Evolutionary conservation across 768 basidiomycete genomes (phyloP), one percentile per base, ranked within the genome.

Genomic region (Guyanaporus albipodus): DNA sequence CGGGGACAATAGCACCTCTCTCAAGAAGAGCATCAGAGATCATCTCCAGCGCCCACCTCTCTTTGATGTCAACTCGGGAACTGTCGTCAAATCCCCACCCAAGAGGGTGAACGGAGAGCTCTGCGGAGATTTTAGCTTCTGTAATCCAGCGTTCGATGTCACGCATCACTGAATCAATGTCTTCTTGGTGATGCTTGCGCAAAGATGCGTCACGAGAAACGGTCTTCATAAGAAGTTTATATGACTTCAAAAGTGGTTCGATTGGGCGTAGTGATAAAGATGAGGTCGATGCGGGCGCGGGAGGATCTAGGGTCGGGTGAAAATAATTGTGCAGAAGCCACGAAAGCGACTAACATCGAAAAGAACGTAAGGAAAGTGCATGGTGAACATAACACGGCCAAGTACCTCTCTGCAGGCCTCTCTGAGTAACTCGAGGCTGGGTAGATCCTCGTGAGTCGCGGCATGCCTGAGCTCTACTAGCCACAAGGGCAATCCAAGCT

Each of bases 381-480:
- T 21, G 14, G 41, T 3, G 12, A 18, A 31, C 53, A 42, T 49
- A 27, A 49, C 49, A 41, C 38, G 19, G 9, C 18, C 33, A 35
- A 39, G 19, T 51, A 78, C 91, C 77, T 94, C 85, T 45, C 75
- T 72, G 26, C 84, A 79, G 0, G 83, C 92, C 48, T 89, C 82
- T 44, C 86, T 77, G 15, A 96, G 73, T 5, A 93, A 66, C 43
- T 84, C 81, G 9, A 97, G 71, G 53, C 85, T 85, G 0, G 95
- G 96, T 11, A 98, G 70, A 50, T 95, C 91, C 59, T 98, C 95
- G 59, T 98, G 96, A 2, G 96, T 99, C 11, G 91, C 90, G 22
- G 91, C 90, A 70, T 98, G 96, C 32, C 96, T 77, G 10, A 98
- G 73, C 55, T 95, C 91, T 11, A 99, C 93, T 9, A 98, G 73